Conservation (phyloP, 805 yeast species). For the Cyberlindnera japonica region DNA sequence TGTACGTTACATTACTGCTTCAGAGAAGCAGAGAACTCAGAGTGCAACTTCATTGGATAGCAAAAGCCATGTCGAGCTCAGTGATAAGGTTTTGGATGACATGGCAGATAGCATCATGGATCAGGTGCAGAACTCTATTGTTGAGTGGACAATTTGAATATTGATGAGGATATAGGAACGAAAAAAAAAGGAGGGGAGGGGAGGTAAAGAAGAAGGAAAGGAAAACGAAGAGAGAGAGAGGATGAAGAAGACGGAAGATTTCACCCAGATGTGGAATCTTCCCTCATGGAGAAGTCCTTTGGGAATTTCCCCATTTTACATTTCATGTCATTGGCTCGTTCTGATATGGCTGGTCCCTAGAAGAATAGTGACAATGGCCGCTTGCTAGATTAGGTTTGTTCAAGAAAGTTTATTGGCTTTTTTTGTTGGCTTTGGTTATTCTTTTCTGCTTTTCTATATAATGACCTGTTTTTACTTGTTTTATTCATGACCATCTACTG, state of each 20-base stretch:
- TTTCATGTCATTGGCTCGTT: background rate
- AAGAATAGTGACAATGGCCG: background rate
- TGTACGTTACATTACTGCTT: slow-evolving; percentile 5
- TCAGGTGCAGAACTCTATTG: slow-evolving; percentile 14
- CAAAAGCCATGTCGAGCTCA: slow-evolving; percentile 6
- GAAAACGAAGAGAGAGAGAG: background rate
- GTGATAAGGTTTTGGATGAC: slow-evolving; percentile 22
- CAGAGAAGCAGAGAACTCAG: slow-evolving; percentile 4
- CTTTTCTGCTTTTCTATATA: background rate
- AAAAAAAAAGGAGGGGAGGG: background rate
- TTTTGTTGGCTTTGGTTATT: background rate
- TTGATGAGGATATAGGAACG: background rate
- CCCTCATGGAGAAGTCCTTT: background rate
- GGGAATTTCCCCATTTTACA: background rate
- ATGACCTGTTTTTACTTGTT: slow-evolving; percentile 3
- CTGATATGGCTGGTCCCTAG: no score
- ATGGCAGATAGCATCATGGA: slow-evolving; percentile 26
- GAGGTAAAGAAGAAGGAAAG: background rate
- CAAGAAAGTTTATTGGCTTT: background rate
- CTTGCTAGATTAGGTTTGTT: background rate
- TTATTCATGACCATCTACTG: background rate
- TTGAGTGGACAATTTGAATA: slow-evolving; percentile 24
- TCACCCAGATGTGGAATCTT: background rate
- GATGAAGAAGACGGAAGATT: background rate
- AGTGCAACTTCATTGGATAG: background rate